Evolutionary conservation across 345 rosid genomes (phyloP), one percentile per base, ranked within the genome.

Genomic region (Triadica sebifera): DNA sequence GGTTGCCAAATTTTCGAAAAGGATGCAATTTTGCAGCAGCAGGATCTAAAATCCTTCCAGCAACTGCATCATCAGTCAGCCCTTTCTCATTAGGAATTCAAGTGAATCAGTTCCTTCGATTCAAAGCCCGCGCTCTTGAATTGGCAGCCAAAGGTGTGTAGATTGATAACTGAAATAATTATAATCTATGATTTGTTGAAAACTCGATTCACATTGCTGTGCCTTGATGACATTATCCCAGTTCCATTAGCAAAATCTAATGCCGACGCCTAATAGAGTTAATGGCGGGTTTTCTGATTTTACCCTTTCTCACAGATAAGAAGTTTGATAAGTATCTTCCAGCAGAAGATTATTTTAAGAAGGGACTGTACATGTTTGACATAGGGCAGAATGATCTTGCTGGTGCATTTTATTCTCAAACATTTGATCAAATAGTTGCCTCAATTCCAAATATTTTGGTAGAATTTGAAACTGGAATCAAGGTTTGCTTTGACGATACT

Each of bases 301-400:
- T 75, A 29, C 34, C 34, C 34, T 29, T 29, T 10, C 53, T 60
- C 75, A 73, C 65, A 91, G 99, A 88, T 55, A 90, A 78, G 79
- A 88, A 73, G 76, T 70, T 78, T 71, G 81, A 70, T 0, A 89
- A 75, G 83, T 93, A 81, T 83, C 75, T 95, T 46, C 98, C 99
- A 73, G 77, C 86, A 16, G 72, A 83, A 82, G 94, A 87, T 50
- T 66, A 10, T 46, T 45, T 45, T 7, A 59, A 63, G 20, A 88
- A 86, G 84, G 97, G 88, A 37, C 85, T 94, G 13, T 91, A 94
- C 85, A 90, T 86, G 94, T 87, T 94, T 66, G 99, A 95, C 49
- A 91, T 95, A 13, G 98, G 99, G 47, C 98, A 95, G 85, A 95
- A 95, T 75, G 99, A 95, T 85, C 82, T 95, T 66, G 99, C 97